Evolutionary conservation across 352 stramenopile species (phyloP).

Genomic region (Globisporangium parvum): DNA sequence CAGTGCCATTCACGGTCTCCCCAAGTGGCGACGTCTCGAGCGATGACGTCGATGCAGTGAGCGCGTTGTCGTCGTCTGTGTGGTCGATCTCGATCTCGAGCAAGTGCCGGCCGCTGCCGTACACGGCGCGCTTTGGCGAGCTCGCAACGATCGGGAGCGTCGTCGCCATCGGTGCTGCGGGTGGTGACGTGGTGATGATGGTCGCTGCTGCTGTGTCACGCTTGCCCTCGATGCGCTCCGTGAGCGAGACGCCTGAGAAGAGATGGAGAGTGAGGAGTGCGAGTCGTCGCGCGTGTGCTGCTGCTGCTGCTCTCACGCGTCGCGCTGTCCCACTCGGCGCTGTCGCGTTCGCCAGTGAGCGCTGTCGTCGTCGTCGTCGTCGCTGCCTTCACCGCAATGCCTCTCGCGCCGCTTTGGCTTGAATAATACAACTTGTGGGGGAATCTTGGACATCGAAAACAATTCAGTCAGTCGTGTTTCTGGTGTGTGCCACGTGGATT

Average conservation of each 20-base stretch:
- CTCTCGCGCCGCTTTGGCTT: too few relatives aligned
- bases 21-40: conserved; percentile 4
- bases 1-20: not conserved
- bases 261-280: not conserved
- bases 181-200: not conserved
- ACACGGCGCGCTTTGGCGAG: conserved; percentile 5
- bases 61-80: conserved; percentile 8
- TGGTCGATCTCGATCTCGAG: conserved; percentile 9
- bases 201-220: not conserved
- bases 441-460: too few relatives aligned
- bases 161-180: conserved; percentile 5
- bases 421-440: too few relatives aligned
- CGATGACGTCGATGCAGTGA: conserved; percentile 13
- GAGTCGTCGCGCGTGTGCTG: conserved; percentile 18
- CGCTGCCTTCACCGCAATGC: too few relatives aligned
- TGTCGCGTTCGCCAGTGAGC: conserved; percentile 47
- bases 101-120: conserved; percentile 5
- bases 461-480: too few relatives aligned
- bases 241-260: not conserved
- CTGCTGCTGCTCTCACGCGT: conserved; percentile 21
- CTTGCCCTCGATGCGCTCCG: not conserved
- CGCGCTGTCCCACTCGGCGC: too few relatives aligned
- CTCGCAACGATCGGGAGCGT: conserved; percentile 12
- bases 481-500: too few relatives aligned
- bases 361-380: too few relatives aligned